Evolutionary conservation across 2,329 filamentous ascomycete genomes (phyloP).

Genomic region (Aspergillus vadensis): DNA sequence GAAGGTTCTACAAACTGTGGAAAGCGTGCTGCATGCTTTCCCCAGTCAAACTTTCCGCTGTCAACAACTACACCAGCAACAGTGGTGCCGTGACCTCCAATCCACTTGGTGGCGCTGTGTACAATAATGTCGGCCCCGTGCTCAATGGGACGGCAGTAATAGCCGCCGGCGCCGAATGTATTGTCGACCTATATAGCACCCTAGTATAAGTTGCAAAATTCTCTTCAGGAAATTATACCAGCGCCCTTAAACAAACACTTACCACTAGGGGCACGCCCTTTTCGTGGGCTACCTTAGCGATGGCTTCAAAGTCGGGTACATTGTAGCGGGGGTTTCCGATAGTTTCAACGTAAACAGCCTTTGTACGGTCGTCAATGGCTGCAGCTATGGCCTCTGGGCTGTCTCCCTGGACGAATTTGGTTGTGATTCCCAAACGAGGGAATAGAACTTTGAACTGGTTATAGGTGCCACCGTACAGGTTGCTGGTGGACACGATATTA

Average conservation of each 20-base stretch:
- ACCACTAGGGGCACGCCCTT: slow-evolving; percentile 67
- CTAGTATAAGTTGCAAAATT: background rate
- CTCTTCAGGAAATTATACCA: background rate
- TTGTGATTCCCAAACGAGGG: slow-evolving; percentile 80
- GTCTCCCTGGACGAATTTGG: slow-evolving; percentile 85
- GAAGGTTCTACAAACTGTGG: slow-evolving; percentile 86
- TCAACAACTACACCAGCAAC: slow-evolving; percentile 86
- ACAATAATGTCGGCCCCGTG: slow-evolving; percentile 93
- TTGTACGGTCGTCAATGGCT: slow-evolving; percentile 88
- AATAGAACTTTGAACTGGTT: slow-evolving; percentile 95
- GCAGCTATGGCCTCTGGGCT: slow-evolving; percentile 74
- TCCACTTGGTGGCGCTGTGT: slow-evolving; percentile 96
- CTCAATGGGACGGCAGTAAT: slow-evolving; percentile 81
- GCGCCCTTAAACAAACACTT: slow-evolving; percentile 15
- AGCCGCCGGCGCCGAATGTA: slow-evolving; percentile 92
- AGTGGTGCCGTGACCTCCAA: slow-evolving; percentile 91
- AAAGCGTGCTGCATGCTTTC: slow-evolving; percentile 78
- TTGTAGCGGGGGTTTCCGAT: slow-evolving; percentile 96
- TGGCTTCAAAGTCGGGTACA: slow-evolving; percentile 84
- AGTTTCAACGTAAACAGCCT: slow-evolving; percentile 87
- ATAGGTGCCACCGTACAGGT: slow-evolving; percentile 93
- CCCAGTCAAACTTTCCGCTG: slow-evolving; percentile 92
- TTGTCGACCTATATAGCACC: slow-evolving; percentile 72
- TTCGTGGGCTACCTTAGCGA: slow-evolving; percentile 76
- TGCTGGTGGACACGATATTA: slow-evolving; percentile 89